Evolutionary conservation across 2,329 filamentous ascomycete species (phyloP).

Genomic region (Neofusicoccum sp.): DNA sequence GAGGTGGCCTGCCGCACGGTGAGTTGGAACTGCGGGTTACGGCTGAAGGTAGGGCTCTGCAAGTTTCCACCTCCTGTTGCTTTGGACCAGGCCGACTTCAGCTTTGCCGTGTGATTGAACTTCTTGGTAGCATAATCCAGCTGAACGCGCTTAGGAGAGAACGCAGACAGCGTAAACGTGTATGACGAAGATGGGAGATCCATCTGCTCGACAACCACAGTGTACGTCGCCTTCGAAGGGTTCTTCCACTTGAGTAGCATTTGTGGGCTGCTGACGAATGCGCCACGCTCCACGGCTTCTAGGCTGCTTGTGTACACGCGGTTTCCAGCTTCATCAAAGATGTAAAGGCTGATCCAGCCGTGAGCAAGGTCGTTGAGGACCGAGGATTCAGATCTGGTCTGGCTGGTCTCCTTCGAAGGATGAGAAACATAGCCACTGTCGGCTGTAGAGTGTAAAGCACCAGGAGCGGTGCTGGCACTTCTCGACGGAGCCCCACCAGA

Average conservation of each 20-base stretch:
- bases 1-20: slow-evolving; percentile 59
- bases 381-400: slow-evolving; percentile 25
- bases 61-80: slow-evolving; percentile 85
- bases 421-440: slow-evolving; percentile 25
- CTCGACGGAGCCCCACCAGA: background rate
- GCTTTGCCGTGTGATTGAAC: slow-evolving; percentile 61
- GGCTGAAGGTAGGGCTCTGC: slow-evolving; percentile 72
- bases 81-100: slow-evolving; percentile 71
- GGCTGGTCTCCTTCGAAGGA: background rate
- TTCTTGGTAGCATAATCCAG: slow-evolving; percentile 65
- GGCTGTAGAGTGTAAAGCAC: slow-evolving; percentile 23
- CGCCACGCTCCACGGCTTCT: slow-evolving; percentile 67
- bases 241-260: slow-evolving; percentile 77
- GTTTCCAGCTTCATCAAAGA: slow-evolving; percentile 72
- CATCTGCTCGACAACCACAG: slow-evolving; percentile 75
- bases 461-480: background rate
- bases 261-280: slow-evolving; percentile 94
- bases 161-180: slow-evolving; percentile 84
- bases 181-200: slow-evolving; percentile 73
- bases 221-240: slow-evolving; percentile 55
- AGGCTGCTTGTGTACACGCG: slow-evolving; percentile 75
- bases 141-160: slow-evolving; percentile 66
- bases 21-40: slow-evolving; percentile 85
- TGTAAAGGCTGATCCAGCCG: slow-evolving; percentile 85
- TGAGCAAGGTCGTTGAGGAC: slow-evolving; percentile 41